Conservation (phyloP, 2,329 filamentous ascomycete species). For the Colletotrichum chrysophilum region DNA sequence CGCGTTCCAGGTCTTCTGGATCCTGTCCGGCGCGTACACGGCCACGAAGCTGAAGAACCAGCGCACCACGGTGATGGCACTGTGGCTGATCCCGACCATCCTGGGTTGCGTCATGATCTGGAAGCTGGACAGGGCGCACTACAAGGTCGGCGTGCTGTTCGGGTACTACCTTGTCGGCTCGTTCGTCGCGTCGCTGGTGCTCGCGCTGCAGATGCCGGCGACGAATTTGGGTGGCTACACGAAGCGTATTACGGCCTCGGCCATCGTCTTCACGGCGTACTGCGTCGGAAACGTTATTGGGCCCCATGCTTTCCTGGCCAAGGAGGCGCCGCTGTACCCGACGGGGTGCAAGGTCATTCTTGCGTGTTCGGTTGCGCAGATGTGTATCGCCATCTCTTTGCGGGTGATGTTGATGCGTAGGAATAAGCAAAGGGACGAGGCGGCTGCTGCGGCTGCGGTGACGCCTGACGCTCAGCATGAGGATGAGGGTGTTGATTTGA, state of each 20-base stretch:
- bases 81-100: conserved; percentile 57
- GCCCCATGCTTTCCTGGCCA: conserved; percentile 48
- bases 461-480: conserved; percentile 27
- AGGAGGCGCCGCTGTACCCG: conserved; percentile 51
- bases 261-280: conserved; percentile 50
- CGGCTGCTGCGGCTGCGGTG: conserved; percentile 20
- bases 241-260: conserved; percentile 49
- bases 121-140: conserved; percentile 44
- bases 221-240: conserved; percentile 54
- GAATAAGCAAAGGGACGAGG: conserved; percentile 43
- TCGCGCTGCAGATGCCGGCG: conserved; percentile 57
- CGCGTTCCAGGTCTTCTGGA: conserved; percentile 57
- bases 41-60: conserved; percentile 55
- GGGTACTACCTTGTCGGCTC: conserved; percentile 56
- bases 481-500: conserved; percentile 34
- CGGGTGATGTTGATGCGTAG: conserved; percentile 38
- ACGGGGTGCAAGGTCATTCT: conserved; percentile 58
- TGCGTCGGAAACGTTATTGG: conserved; percentile 53
- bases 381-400: conserved; percentile 39
- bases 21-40: conserved; percentile 56
- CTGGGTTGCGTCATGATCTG: conserved; percentile 54
- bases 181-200: conserved; percentile 56
- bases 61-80: conserved; percentile 56
- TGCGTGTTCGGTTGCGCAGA: conserved; percentile 46
- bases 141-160: conserved; percentile 52